A percentile compares a stretch with the other conserved stretches of the same genome.
These are phyloP conservation scores for Podaxis mareebaensis DNA, from an alignment of 768 basidiomycete genomes.

Conservation along the genomic window DNA sequence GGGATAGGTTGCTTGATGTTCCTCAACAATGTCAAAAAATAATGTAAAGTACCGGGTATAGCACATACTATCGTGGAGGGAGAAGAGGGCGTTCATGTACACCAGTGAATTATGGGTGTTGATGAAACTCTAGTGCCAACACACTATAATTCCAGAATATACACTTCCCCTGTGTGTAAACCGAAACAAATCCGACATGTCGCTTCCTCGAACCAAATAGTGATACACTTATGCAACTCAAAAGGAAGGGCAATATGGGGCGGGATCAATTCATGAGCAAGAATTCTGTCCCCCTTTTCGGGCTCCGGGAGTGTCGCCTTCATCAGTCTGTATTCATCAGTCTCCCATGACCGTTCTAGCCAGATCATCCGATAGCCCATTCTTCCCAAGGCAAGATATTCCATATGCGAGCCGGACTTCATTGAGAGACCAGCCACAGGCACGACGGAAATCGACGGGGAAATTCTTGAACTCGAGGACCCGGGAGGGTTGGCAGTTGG, in stretches of 20 bases:
- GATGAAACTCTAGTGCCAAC: background rate
- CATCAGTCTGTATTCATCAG: slow-evolving; percentile 14
- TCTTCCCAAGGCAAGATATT: slow-evolving; percentile 10
- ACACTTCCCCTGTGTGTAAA: slow-evolving; percentile 19
- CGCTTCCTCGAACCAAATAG: slow-evolving; percentile 18
- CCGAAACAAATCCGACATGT: slow-evolving; percentile 16
- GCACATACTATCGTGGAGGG: no score
- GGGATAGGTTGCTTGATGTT: no score
- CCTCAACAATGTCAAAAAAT: no score
- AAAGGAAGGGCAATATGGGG: slow-evolving; percentile 18
- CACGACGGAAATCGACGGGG: background rate
- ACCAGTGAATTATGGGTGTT: no score
- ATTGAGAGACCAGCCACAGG: background rate
- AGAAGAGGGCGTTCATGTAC: no score
- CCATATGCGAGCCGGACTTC: background rate
- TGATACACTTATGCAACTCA: slow-evolving; percentile 10
- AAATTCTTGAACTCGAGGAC: background rate
- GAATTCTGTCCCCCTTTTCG: background rate
- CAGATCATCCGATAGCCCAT: slow-evolving; percentile 16
- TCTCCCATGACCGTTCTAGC: slow-evolving; percentile 16
- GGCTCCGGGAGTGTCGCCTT: slow-evolving; percentile 8
- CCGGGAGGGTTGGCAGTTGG: background rate
- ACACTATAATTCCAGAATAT: slow-evolving; percentile 19
- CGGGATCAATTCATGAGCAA: slow-evolving; percentile 12
- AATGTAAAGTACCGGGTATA: no score